Percentiles rank a stretch among this genome's conserved stretches.
Conservation (phyloP, 179 eudicot genomes). For the Patellifolia procumbens region DNA sequence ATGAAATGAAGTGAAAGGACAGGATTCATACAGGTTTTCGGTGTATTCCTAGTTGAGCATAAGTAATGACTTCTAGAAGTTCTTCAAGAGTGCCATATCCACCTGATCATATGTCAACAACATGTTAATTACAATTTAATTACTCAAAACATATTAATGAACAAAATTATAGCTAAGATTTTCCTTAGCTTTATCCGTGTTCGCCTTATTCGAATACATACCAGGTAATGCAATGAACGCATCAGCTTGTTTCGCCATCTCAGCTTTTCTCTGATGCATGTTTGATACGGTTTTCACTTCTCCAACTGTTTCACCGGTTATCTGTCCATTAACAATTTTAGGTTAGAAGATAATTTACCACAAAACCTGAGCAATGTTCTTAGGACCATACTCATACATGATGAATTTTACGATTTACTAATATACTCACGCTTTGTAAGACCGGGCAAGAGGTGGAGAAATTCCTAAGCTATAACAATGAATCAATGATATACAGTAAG, state of each 20-base stretch:
- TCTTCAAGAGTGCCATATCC: conserved; percentile 95
- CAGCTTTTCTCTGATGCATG: conserved; percentile 90
- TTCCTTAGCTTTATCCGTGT: neutral
- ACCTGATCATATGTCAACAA: conserved; percentile 32
- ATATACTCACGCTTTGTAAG: no score
- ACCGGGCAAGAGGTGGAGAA: no score
- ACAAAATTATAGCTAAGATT: neutral
- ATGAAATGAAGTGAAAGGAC: neutral
- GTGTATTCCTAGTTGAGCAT: conserved; percentile 96
- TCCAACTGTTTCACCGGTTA: conserved; percentile 84
- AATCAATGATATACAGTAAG: no score
- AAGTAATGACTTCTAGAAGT: conserved; percentile 82
- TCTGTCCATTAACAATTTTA: conserved; percentile 36
- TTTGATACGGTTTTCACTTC: conserved; percentile 83
- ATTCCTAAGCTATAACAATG: no score
- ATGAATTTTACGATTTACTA: no score
- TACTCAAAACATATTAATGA: no score
- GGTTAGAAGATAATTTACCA: conserved; percentile 48
- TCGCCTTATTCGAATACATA: conserved; percentile 8
- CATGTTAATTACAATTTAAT: no score
- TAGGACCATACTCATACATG: no score
- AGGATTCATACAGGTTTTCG: conserved; percentile 71
- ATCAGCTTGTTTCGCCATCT: conserved; percentile 87
- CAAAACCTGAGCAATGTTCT: neutral
- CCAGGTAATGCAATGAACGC: conserved; percentile 94